Percentiles rank a stretch among this genome's conserved stretches.
phyloP scores from a whole-genome alignment of 106 monocot genomes.

The Dendrobium nobile region DNA sequence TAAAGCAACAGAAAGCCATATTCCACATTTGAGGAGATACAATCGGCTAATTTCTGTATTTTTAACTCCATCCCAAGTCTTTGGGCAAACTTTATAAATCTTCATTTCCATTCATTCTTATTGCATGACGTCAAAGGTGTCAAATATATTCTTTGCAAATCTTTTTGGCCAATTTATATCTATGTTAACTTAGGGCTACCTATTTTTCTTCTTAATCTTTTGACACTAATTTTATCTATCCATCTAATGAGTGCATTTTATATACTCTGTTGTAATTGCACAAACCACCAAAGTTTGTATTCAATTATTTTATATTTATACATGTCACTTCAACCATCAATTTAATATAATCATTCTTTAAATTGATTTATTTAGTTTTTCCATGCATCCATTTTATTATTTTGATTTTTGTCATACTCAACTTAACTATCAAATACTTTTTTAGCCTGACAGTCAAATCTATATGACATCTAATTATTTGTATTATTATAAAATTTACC shows the following conservation, averaged over 20 bases:
- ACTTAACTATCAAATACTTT: background rate
- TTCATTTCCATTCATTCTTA: background rate
- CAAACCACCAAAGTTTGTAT: background rate
- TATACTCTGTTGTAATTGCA: background rate
- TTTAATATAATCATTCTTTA: too few relatives aligned
- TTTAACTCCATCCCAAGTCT: background rate
- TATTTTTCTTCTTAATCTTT: background rate
- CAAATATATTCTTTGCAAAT: background rate
- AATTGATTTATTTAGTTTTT: background rate
- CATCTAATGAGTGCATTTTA: background rate
- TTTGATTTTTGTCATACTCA: background rate
- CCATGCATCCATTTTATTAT: background rate
- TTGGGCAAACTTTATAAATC: background rate
- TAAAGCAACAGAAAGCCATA: background rate
- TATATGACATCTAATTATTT: background rate
- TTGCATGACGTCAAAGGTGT: background rate
- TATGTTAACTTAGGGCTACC: background rate
- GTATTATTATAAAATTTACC: background rate
- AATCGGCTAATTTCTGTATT: background rate
- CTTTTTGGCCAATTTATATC: background rate
- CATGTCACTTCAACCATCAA: background rate
- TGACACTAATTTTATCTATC: background rate
- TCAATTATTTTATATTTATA: background rate
- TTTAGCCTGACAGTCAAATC: too few relatives aligned
- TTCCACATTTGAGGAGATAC: background rate